phyloP scores from a whole-genome alignment of 345 rosid genomes.

The Psidium friedrichsthalianum region DNA sequence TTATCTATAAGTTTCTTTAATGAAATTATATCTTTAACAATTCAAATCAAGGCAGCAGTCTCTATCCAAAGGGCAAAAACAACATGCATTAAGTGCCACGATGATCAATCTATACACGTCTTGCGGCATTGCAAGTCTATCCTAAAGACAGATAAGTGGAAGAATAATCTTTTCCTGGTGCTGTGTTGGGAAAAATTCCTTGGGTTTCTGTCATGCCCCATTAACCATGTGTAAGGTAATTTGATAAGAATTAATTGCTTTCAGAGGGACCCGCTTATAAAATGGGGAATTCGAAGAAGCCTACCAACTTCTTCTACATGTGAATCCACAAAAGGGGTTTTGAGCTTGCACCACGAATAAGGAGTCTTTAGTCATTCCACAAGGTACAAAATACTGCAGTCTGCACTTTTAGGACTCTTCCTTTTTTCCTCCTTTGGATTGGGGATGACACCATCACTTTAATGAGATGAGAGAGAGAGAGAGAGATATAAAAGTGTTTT shows the following conservation, averaged over 20 bases:
- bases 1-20: neutral
- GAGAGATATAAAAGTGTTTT: conserved; percentile 24
- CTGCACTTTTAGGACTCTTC: conserved; percentile 11
- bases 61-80: neutral
- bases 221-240: neutral
- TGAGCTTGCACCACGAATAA: conserved; percentile 3
- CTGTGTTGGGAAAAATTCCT: neutral
- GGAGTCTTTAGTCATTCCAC: conserved; percentile 7
- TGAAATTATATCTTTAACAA: neutral
- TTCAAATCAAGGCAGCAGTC: neutral
- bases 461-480: neutral
- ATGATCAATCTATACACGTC: neutral
- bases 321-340: conserved; percentile 7
- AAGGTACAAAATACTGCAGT: neutral
- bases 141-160: neutral
- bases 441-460: conserved; percentile 19
- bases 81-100: neutral
- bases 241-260: neutral
- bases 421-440: neutral
- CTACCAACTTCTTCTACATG: neutral
- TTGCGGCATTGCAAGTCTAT: neutral
- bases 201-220: neutral
- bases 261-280: conserved; percentile 5
- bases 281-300: neutral
- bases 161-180: neutral